Base-by-base conservation (phyloP, 1,284 basidiomycete species). In the Austroboletus niveus region DNA sequence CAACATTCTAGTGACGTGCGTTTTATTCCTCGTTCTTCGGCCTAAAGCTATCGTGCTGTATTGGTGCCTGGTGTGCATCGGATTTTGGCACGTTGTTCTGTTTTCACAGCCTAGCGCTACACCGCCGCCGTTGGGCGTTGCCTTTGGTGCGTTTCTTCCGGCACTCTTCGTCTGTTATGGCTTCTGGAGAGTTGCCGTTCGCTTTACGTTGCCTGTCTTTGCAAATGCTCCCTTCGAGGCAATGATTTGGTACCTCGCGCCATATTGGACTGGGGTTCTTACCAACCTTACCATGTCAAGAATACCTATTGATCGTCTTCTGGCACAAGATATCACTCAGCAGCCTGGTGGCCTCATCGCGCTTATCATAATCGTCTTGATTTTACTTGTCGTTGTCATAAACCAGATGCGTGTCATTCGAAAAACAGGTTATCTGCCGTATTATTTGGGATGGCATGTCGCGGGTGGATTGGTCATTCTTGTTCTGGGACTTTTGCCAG, bases 391-490 rank as follows among this genome's bases (percentile, higher is more conserved):
- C 24, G 68, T 86, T 32, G 81, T 79, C 15, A 59, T 89, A 46
- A 93, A 93, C 64, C 92, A 95, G 70, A 63, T 89, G 7, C 77
- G 89, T n/a, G 83, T 93, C 40, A 88, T 94, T 51, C 81, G 92
- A 46, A 87, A 87, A 67, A 91, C 88, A 0, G 91, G 92, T 1
- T 89, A 85, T 80, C 71, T 95, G 30, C 82, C 85, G 4, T 79
- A 85, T 62, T 94, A 93, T 63, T 59, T 83, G 20, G 75, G 73
- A 7, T 89, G 88, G 84, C 87, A 88, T 63, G 68, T 83, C 30
- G 62, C 78, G 10, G 89, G 88, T 4, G 91, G 82, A 1, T 66
- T 91, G 14, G 74, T 87, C 36, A 66, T 81, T 14, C 69, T 89
- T 8, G 79, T 94, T 5, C 69, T 93, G 31, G 80, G 86, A 1